Percentiles rank a stretch among this genome's conserved stretches.
Evolutionary conservation across 2,329 filamentous ascomycete genomes (phyloP).

Genomic region (Helminthosporium solani): DNA sequence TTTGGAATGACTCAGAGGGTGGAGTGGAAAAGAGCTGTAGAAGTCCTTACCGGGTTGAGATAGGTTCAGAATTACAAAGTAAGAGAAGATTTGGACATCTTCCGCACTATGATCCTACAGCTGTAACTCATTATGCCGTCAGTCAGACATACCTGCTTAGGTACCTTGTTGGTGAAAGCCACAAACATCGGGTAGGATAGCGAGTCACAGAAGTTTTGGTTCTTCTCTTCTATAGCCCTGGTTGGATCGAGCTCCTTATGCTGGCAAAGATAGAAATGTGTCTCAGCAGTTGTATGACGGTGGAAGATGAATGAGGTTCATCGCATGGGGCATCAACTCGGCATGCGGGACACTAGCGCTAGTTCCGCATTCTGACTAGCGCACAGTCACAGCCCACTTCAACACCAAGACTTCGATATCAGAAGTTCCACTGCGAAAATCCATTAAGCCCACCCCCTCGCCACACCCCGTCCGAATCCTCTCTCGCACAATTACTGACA

Average conservation of each 20-base stretch:
- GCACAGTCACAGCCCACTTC: conserved; percentile 25
- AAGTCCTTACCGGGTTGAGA: too few relatives aligned
- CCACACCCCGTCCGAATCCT: conserved; percentile 15
- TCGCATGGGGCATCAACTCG: not conserved
- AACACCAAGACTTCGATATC: conserved; percentile 30
- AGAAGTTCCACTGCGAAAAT: conserved; percentile 32
- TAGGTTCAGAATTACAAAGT: too few relatives aligned
- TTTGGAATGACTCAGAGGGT: too few relatives aligned
- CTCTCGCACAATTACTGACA: conserved; percentile 14
- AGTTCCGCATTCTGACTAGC: conserved; percentile 19
- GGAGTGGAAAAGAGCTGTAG: too few relatives aligned
- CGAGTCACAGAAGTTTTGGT: not conserved
- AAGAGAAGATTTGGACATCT: too few relatives aligned
- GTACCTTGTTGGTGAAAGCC: not conserved
- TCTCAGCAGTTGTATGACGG: not conserved
- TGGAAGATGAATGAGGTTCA: conserved; percentile 7
- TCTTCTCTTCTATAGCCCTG: not conserved
- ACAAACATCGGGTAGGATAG: not conserved
- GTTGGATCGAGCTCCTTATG: not conserved
- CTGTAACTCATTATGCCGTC: too few relatives aligned
- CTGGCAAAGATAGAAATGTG: not conserved
- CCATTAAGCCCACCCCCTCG: conserved; percentile 21
- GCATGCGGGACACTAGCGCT: conserved; percentile 17
- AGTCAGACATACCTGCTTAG: too few relatives aligned
- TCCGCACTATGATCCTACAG: too few relatives aligned